Evolutionary conservation across 192 early-diverging fungal species (phyloP), one percentile per base, ranked within the genome.

Genomic region (Coemansia sp.): DNA sequence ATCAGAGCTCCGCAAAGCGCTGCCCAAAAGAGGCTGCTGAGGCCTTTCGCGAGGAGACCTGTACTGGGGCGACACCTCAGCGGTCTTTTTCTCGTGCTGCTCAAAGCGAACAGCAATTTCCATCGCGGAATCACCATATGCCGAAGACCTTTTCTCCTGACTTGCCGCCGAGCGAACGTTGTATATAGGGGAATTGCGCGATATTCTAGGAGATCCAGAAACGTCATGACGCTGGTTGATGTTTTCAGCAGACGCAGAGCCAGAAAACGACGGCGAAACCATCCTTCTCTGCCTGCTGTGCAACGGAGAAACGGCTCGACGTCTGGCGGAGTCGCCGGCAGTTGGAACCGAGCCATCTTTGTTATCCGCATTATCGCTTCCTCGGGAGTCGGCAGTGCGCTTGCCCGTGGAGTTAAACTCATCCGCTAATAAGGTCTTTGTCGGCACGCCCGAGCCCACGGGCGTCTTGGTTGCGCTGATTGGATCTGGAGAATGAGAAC

Each of bases 61-160:
- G 53, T 66, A 61, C 20, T 67, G 68, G 34, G 75, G 67, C 32
- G 70, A 72, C 19, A 39, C 23, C 14, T 62, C 66, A 24, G 65
- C 62, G 45, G 61, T 51, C 1, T 66, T 62, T 46, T 36, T 52
- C 47, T 78, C 69, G 61, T 72, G 64, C 51, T 72, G 66, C 75
- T 78, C 69, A 52, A 69, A 72, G 53, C 70, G 65, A 10, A 67
- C 47, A 13, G 67, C 61, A 10, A 61, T 61, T 6, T 78, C 69
- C 66, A 66, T 55, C 0, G 69, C 69, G 53, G 73, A 42, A n/a
- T 6, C 58, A 19, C 71, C 74, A 19, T 64, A 23, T 14, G 65
- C 22, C 4, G 63, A 49, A 6, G 58, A 49, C 27, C 66, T 65
- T 46, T 53, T 59, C 3, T 62, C 69, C 6, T 54, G 34, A 39